Evolutionary conservation across 495 filamentous ascomycete genomes (phyloP).

Genomic region (Rusavskia elegans): DNA sequence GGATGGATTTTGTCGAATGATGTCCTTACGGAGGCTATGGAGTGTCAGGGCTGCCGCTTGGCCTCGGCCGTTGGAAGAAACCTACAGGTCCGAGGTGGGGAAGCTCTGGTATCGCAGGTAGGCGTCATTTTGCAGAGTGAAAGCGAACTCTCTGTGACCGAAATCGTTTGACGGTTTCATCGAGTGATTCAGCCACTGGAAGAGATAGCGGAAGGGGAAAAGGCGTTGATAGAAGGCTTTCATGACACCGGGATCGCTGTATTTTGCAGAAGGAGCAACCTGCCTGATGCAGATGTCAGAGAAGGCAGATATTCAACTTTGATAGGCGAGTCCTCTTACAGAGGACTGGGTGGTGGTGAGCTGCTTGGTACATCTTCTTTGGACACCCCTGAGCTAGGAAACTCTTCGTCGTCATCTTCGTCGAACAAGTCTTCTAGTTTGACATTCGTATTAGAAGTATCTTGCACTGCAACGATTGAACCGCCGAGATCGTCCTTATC

Average conservation of each 20-base stretch:
- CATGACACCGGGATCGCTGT: conserved; percentile 68
- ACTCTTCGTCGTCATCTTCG: conserved; percentile 60
- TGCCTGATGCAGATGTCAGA: conserved; percentile 10
- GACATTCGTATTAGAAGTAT: conserved; percentile 23
- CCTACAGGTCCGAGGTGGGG: conserved; percentile 55
- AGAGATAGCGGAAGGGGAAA: conserved; percentile 88
- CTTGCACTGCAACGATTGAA: neutral
- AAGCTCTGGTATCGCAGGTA: conserved; percentile 91
- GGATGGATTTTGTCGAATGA: conserved; percentile 67
- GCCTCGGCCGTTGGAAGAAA: neutral
- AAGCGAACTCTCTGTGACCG: conserved; percentile 83
- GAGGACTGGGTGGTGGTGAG: conserved; percentile 25
- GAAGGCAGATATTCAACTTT: neutral
- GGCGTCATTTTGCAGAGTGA: conserved; percentile 76
- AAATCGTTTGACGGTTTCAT: conserved; percentile 76
- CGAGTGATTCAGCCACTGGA: conserved; percentile 96
- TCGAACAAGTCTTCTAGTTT: conserved; percentile 69
- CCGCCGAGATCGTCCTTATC: neutral
- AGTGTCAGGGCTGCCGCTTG: conserved; percentile 2
- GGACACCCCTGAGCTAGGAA: conserved; percentile 37
- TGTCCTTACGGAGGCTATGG: conserved; percentile 71
- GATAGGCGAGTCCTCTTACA: conserved; percentile 18
- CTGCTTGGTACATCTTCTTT: conserved; percentile 28
- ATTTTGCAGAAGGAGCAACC: conserved; percentile 16
- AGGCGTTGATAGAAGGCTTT: conserved; percentile 87